A percentile compares a stretch with the other conserved stretches of the same genome.
Conservation (phyloP, 805 yeast genomes). For the Komagataella phaffii region DNA sequence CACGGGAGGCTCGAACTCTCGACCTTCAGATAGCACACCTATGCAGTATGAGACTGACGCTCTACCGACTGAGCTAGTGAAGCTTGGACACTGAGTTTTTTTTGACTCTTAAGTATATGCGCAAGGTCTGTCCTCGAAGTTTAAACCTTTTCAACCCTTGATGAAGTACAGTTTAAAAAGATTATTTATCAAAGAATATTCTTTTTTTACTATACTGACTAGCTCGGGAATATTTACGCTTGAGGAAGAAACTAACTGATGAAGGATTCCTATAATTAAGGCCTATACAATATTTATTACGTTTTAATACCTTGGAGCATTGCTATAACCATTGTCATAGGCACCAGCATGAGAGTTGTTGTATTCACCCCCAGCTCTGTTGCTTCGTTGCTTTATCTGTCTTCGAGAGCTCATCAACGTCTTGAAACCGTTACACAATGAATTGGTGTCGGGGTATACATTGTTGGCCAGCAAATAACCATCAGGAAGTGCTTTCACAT, state of each 20-base stretch:
- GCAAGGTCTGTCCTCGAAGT: background rate
- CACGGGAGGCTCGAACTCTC: slow-evolving; percentile 6
- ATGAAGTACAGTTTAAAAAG: no score
- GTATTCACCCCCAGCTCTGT: background rate
- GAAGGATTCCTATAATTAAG: background rate
- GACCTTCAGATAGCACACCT: slow-evolving; percentile 5
- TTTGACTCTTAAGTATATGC: no score
- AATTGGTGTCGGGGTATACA: slow-evolving; percentile 78
- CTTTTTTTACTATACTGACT: no score
- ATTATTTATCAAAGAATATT: no score
- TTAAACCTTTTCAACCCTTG: no score
- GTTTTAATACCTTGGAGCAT: background rate
- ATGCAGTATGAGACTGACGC: slow-evolving; percentile 8
- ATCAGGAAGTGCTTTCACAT: slow-evolving; percentile 78
- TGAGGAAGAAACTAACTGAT: no score
- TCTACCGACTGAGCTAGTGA: slow-evolving; percentile 9
- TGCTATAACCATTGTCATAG: background rate
- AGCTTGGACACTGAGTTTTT: slow-evolving; percentile 1
- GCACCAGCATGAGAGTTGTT: background rate
- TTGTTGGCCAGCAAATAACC: slow-evolving; percentile 75
- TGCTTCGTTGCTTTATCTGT: background rate
- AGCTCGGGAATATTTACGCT: no score
- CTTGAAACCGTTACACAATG: slow-evolving; percentile 92
- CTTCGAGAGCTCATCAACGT: slow-evolving; percentile 15
- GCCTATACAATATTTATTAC: background rate